Conservation (phyloP, 1,284 basidiomycete genomes). For the Ustilago cynodontis region DNA sequence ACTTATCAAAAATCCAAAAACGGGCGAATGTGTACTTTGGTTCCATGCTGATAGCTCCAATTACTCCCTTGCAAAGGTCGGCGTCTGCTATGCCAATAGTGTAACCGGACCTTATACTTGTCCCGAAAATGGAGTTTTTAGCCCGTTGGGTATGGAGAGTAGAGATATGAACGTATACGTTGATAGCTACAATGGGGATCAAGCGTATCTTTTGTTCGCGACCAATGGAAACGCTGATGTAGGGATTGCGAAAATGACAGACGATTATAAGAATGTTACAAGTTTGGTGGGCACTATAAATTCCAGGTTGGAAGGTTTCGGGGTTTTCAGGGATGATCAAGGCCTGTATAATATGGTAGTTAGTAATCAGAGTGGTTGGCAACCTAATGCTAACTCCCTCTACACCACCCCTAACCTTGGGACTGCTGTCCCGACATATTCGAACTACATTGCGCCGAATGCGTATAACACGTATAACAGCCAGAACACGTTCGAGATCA, state of each 20-base stretch:
- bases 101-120: slow-evolving; percentile 29
- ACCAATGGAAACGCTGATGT: slow-evolving; percentile 27
- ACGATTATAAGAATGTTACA: slow-evolving; percentile 28
- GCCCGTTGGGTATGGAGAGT: slow-evolving; percentile 28
- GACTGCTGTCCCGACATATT: slow-evolving; percentile 6
- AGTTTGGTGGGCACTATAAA: slow-evolving; percentile 6
- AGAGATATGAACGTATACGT: slow-evolving; percentile 41
- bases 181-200: slow-evolving; percentile 14
- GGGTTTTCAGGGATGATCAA: slow-evolving; percentile 17
- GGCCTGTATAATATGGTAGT: slow-evolving; percentile 39
- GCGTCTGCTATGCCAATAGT: slow-evolving; percentile 12
- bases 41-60: slow-evolving; percentile 38
- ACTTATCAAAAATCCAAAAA: slow-evolving; percentile 20
- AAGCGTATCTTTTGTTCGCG: slow-evolving; percentile 31
- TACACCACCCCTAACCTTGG: slow-evolving; percentile 18
- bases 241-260: slow-evolving; percentile 18
- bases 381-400: slow-evolving; percentile 31
- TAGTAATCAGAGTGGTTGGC: slow-evolving; percentile 25
- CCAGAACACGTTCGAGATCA: slow-evolving; percentile 40
- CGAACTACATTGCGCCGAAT: slow-evolving; percentile 18
- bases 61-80: slow-evolving; percentile 32
- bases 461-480: slow-evolving; percentile 28
- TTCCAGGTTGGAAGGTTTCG: slow-evolving; percentile 28
- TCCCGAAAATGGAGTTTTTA: slow-evolving; percentile 17
- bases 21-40: slow-evolving; percentile 35